Percentiles rank a stretch among this genome's conserved stretches.
These are phyloP conservation scores for Striga hermonthica DNA, from an alignment of 305 asterid species.

Conservation along the genomic window DNA sequence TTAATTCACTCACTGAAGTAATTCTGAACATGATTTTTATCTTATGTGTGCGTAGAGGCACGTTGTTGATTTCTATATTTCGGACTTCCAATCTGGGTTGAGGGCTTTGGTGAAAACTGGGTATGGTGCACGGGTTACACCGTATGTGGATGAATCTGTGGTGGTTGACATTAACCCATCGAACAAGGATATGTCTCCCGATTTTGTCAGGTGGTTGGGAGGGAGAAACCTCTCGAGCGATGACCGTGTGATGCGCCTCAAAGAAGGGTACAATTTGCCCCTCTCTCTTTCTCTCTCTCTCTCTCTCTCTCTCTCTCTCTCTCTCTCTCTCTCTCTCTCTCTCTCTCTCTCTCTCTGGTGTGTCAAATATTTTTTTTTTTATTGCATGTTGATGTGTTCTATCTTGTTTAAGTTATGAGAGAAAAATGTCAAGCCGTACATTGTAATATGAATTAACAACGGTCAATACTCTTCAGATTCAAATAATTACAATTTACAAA, in stretches of 20 bases:
- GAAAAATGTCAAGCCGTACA: not conserved
- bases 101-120: constrained; percentile 87
- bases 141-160: constrained; percentile 64
- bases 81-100: constrained; percentile 82
- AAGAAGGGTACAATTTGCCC: constrained; percentile 53
- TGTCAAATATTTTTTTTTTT: too few species aligned
- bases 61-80: constrained; percentile 73
- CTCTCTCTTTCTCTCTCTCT: too few species aligned
- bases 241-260: constrained; percentile 65
- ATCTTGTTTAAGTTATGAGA: not conserved
- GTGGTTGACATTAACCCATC: constrained; percentile 57
- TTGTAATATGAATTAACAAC: not conserved
- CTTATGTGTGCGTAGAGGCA: constrained; percentile 51
- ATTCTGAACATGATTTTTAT: not conserved
- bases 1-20: not conserved
- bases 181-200: constrained; percentile 62
- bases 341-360: too few species aligned
- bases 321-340: too few species aligned
- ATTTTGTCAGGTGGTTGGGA: constrained; percentile 59
- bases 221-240: constrained; percentile 67
- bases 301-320: too few species aligned
- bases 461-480: not conserved
- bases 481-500: not conserved
- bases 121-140: constrained; percentile 72
- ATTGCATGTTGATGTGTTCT: too few species aligned